A percentile compares a stretch with the other conserved stretches of the same genome.
These are phyloP conservation scores for Scedosporium apiospermum DNA, from an alignment of 2,329 filamentous ascomycete species.

Conservation along the genomic window DNA sequence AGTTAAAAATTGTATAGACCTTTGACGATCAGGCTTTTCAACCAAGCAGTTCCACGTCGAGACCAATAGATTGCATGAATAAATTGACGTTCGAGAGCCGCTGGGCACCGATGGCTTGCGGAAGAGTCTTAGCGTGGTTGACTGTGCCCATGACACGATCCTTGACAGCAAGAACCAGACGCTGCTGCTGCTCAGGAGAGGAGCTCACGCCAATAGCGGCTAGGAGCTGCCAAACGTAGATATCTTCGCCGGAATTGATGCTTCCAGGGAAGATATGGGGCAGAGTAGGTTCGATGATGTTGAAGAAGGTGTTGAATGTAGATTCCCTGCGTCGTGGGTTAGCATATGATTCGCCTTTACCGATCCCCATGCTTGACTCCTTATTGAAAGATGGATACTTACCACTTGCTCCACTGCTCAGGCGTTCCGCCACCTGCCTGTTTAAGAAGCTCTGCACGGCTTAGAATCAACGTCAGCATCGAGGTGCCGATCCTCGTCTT, in stretches of 20 bases:
- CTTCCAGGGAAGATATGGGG: conserved; percentile 82
- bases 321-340: conserved; percentile 43
- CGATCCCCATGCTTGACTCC: neutral
- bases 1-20: neutral
- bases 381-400: conserved; percentile 16
- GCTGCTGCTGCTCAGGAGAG: conserved; percentile 87
- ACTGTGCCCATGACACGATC: conserved; percentile 97
- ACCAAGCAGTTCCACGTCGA: conserved; percentile 72
- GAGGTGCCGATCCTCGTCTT: conserved; percentile 81
- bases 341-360: neutral
- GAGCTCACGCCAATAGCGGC: conserved; percentile 92
- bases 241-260: conserved; percentile 84
- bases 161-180: conserved; percentile 90
- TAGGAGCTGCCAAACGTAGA: conserved; percentile 97
- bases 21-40: neutral
- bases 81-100: conserved; percentile 89
- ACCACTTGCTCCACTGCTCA: conserved; percentile 74
- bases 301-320: conserved; percentile 81
- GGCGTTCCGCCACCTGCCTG: conserved; percentile 63
- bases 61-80: conserved; percentile 97
- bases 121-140: conserved; percentile 76
- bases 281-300: conserved; percentile 73
- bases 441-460: conserved; percentile 86
- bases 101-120: conserved; percentile 73
- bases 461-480: conserved; percentile 88